A percentile compares a stretch with the other conserved stretches of the same genome.
Conservation (phyloP, 164 flowering plant species). For the Vitis rotundifolia region DNA sequence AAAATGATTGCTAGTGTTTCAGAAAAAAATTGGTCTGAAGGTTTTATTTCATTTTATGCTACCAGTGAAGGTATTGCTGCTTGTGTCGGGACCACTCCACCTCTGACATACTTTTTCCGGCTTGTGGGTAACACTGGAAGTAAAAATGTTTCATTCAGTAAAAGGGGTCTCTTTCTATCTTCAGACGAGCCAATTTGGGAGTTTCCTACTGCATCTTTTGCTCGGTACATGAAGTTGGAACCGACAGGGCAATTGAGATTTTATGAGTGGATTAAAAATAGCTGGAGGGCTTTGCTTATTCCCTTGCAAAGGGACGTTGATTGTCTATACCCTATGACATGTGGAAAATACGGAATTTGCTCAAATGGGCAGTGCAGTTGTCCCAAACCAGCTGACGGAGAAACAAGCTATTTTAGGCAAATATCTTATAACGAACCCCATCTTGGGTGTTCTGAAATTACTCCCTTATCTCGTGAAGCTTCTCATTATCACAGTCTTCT, state of each 20-base stretch:
- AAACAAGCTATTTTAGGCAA: background rate
- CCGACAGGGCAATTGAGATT: too few species aligned
- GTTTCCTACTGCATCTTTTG: too few species aligned
- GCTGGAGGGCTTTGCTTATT: too few species aligned
- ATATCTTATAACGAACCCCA: too few species aligned
- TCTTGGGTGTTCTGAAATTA: too few species aligned
- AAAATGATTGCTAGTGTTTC: slow-evolving; percentile 18
- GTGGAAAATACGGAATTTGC: slow-evolving; percentile 23
- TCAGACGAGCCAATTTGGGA: too few species aligned
- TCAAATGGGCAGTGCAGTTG: slow-evolving; percentile 15
- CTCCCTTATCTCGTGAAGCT: background rate
- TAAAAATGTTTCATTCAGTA: too few species aligned
- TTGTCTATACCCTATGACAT: slow-evolving; percentile 16
- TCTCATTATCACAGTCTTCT: slow-evolving; percentile 9
- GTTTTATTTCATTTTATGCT: slow-evolving; percentile 7
- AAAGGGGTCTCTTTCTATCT: too few species aligned
- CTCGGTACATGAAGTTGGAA: too few species aligned
- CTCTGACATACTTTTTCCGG: background rate
- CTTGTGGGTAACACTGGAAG: too few species aligned
- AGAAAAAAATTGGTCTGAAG: slow-evolving; percentile 16
- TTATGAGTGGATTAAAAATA: too few species aligned
- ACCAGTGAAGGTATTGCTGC: slow-evolving; percentile 13
- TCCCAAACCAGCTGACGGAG: background rate
- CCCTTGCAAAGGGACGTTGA: too few species aligned
- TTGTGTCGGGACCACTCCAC: slow-evolving; percentile 9